Base-by-base conservation (phyloP, 1,139 yeast species). In the Blastobotrys arbuscula region DNA sequence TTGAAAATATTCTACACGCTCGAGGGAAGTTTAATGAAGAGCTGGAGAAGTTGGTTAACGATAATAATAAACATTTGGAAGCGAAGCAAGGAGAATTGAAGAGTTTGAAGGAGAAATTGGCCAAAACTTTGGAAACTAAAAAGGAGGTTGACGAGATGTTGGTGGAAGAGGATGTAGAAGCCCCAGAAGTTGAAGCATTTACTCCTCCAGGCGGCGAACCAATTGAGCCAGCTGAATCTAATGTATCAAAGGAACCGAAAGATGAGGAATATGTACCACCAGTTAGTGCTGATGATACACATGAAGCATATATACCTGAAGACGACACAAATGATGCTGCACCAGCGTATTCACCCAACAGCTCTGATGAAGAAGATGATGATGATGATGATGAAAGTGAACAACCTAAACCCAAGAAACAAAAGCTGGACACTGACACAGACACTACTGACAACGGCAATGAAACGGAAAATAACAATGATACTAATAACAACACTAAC, bases 81-180 rank as follows among this genome's bases (percentile, higher is more conserved):
- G 66, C 76, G 1, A 82, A 80, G 53, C 73, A 74, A 16, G 62
- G 65, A 8, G 77, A 74, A 56, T 59, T 72, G 30, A 60, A 60
- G 34, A 71, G 75, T 36, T 67, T 82, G 31, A 64, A 69, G n/a
- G 66, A 66, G 10, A 75, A 75, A 55, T 59, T 70, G 24, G 54
- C 51, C 7, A 66, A 67, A 37, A 70, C 75, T 28, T 55, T 60
- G 18, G 66, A 68, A 36, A 76, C 81, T 1, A 69, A 76, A 51
- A 58, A 60, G 4, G 82, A 78, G 54, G 67, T 79, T 31, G 68
- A 69, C 44, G 71, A 70, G 30, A 72, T 78, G 69, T 58, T 75
- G 7, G 67, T 66, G 4, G 36, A 35, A 9, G 40, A 39, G 10
- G 68, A 58, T 31, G 61, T 56, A 16, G 49, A 52, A n/a, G 47